A percentile compares a stretch with the other conserved stretches of the same genome.
phyloP scores from a whole-genome alignment of 345 rosid genomes.

The Aethionema arabicum region DNA sequence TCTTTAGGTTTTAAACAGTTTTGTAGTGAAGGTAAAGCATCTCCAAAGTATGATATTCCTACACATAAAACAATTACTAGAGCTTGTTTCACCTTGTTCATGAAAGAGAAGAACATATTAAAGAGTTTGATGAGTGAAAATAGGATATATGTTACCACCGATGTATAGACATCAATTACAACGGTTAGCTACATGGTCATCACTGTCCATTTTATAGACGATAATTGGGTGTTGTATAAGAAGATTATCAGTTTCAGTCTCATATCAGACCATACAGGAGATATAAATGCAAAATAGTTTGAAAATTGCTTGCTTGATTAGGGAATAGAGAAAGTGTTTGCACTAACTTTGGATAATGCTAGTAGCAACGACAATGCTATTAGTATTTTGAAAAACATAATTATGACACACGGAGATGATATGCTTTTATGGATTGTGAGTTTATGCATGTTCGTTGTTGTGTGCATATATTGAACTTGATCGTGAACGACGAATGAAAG shows the following conservation, averaged over 20 bases:
- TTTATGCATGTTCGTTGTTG: slow-evolving; percentile 7
- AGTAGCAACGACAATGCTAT: no score
- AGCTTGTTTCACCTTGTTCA: not conserved
- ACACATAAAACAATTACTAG: not conserved
- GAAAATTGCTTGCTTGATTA: not conserved
- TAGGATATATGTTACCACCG: not conserved
- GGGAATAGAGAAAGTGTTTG: not conserved
- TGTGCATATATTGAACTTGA: slow-evolving; percentile 1
- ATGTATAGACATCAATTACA: not conserved
- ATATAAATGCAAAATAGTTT: not conserved
- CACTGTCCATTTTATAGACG: not conserved
- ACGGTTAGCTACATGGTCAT: slow-evolving; percentile 1
- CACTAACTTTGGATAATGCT: not conserved
- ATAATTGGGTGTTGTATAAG: not conserved
- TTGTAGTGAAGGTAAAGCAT: not conserved
- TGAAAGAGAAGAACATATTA: not conserved
- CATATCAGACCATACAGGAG: not conserved
- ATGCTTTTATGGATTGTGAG: not conserved
- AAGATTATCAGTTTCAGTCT: not conserved
- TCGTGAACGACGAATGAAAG: not conserved
- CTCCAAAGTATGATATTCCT: not conserved
- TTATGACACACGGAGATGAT: not conserved
- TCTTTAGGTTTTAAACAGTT: not conserved
- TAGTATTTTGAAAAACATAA: no score
- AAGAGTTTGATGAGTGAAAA: not conserved